phyloP scores from a whole-genome alignment of 148 eudicot genomes.

The Nepenthes gracilis region DNA sequence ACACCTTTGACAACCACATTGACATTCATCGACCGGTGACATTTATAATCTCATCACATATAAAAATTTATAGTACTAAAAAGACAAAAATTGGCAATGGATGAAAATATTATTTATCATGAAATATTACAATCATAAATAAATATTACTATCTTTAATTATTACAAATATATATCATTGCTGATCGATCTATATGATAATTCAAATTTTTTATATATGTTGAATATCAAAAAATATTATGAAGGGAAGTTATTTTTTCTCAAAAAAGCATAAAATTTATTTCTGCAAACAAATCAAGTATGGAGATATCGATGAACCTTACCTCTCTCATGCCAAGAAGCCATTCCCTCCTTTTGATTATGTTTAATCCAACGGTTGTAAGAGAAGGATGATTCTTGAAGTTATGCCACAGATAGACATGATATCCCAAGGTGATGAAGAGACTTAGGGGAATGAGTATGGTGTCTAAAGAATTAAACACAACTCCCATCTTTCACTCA shows the following conservation, averaged over 20 bases:
- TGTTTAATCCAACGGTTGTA: constrained; percentile 31
- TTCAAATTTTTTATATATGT: not conserved
- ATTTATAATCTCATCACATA: no score
- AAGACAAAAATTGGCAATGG: no score
- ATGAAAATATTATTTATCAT: no score
- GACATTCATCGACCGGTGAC: no score
- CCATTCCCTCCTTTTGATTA: constrained; percentile 25
- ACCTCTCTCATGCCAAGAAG: constrained; percentile 39
- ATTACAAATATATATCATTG: not conserved
- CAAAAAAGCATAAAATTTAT: not conserved
- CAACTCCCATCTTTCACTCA: not conserved
- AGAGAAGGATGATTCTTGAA: constrained; percentile 30
- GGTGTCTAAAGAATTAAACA: constrained; percentile 26
- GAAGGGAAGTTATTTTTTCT: not conserved
- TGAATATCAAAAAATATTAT: not conserved
- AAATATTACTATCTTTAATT: no score
- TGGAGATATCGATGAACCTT: not conserved
- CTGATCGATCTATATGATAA: not conserved
- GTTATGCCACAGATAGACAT: constrained; percentile 44
- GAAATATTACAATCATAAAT: no score
- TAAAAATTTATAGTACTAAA: no score
- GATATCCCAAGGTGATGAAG: constrained; percentile 43
- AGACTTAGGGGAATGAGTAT: constrained; percentile 42
- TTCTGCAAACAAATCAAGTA: not conserved
- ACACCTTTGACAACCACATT: no score